These are phyloP conservation scores for Nakazawaea wickerhamii DNA, from an alignment of 805 yeast species.

Conservation along the genomic window DNA sequence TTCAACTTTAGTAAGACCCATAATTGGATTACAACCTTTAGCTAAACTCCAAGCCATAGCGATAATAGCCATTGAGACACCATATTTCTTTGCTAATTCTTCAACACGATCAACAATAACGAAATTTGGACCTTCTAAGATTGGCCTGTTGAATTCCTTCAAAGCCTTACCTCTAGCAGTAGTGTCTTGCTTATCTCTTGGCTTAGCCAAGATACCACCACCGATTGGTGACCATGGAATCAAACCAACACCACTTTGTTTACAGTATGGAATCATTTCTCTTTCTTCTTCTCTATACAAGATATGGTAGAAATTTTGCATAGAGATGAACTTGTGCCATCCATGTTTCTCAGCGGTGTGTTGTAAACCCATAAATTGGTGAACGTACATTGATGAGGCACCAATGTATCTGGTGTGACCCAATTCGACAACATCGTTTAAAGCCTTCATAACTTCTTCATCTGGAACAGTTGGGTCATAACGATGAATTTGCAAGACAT, in stretches of 20 bases:
- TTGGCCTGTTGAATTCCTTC: not conserved
- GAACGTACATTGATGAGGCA: constrained; percentile 54
- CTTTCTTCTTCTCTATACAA: constrained; percentile 57
- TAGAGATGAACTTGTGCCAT: constrained; percentile 52
- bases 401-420: constrained; percentile 42
- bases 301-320: constrained; percentile 54
- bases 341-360: constrained; percentile 47
- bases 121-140: constrained; percentile 21
- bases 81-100: constrained; percentile 40
- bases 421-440: constrained; percentile 18
- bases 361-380: constrained; percentile 49
- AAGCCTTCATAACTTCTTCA: constrained; percentile 49
- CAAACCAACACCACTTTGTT: constrained; percentile 45
- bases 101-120: constrained; percentile 46
- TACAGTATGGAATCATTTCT: constrained; percentile 51
- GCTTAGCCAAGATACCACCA: constrained; percentile 31
- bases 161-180: not conserved
- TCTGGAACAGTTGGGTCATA: constrained; percentile 42
- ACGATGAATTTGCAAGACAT: constrained; percentile 53
- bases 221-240: constrained; percentile 62
- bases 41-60: constrained; percentile 48
- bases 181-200: not conserved
- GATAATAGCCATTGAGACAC: constrained; percentile 47
- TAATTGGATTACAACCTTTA: constrained; percentile 50
- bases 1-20: constrained; percentile 43